Evolutionary conservation across 2,329 filamentous ascomycete species (phyloP).

Genomic region (Magnaporthiopsis incrustans): DNA sequence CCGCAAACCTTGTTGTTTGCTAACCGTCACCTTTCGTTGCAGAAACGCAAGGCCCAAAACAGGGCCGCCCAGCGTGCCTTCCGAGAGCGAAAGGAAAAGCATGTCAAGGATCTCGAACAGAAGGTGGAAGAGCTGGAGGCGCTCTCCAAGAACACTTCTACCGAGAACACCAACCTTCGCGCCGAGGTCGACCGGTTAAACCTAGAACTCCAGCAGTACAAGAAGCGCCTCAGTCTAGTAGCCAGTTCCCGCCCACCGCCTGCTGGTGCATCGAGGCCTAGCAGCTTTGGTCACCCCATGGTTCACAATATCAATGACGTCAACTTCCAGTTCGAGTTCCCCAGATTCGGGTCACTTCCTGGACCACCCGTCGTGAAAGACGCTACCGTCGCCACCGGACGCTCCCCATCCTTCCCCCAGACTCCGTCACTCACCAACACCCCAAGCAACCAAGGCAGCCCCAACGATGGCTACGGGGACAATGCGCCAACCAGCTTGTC

Average conservation of each 20-base stretch:
- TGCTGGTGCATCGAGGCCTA: conserved; percentile 26
- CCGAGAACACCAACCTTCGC: conserved; percentile 77
- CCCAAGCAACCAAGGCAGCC: conserved; percentile 26
- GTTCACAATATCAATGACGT: conserved; percentile 59
- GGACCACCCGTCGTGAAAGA: conserved; percentile 26
- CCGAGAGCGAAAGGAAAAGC: conserved; percentile 89
- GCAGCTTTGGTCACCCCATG: conserved; percentile 38
- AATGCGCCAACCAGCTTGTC: conserved; percentile 23
- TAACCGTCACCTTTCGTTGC: conserved; percentile 15
- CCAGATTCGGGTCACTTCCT: conserved; percentile 75
- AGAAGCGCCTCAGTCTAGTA: conserved; percentile 68
- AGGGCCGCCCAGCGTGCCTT: conserved; percentile 88
- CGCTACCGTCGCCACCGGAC: conserved; percentile 13
- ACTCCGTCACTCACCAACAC: conserved; percentile 13
- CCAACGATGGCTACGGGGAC: conserved; percentile 23
- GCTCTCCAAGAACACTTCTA: conserved; percentile 70
- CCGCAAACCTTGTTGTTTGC: conserved; percentile 10
- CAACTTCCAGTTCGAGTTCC: conserved; percentile 93
- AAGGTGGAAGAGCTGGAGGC: conserved; percentile 74
- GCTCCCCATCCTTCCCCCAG: conserved; percentile 9
- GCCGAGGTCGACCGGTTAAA: conserved; percentile 86
- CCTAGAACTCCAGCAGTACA: conserved; percentile 79
- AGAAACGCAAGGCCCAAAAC: conserved; percentile 97
- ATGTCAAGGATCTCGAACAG: conserved; percentile 74
- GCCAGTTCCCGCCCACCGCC: conserved; percentile 20